Conservation (phyloP, 2,329 filamentous ascomycete genomes). For the Exophiala xenobiotica region DNA sequence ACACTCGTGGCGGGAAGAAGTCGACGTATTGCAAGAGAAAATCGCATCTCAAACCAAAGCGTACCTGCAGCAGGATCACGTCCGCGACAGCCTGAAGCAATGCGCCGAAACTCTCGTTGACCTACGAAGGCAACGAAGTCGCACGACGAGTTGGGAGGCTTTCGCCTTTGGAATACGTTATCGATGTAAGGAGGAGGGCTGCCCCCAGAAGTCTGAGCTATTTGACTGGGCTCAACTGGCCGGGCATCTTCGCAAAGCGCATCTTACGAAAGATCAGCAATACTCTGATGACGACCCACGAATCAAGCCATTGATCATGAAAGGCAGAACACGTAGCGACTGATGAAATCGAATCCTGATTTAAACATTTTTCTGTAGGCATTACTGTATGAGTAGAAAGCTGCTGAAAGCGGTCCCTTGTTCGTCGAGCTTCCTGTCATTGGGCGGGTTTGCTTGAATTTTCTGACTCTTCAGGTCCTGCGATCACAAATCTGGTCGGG, state of each 20-base stretch:
- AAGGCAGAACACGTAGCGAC: slow-evolving; percentile 10
- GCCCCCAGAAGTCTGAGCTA: neutral
- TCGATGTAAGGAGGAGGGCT: slow-evolving; percentile 3
- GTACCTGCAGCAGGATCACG: slow-evolving; percentile 3
- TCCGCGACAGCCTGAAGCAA: slow-evolving; percentile 3
- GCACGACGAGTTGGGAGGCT: slow-evolving; percentile 6
- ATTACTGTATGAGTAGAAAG: neutral
- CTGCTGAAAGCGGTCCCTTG: neutral
- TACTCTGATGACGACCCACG: slow-evolving; percentile 1
- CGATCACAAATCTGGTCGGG: neutral
- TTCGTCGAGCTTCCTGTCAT: too few species aligned
- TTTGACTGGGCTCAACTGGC: neutral
- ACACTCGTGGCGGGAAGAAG: slow-evolving; percentile 1
- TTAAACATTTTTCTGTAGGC: neutral
- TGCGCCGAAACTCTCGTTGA: slow-evolving; percentile 7
- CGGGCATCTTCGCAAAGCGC: slow-evolving; percentile 4
- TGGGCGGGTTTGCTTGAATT: too few species aligned
- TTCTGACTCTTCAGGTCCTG: neutral
- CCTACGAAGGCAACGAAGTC: neutral
- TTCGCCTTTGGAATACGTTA: slow-evolving; percentile 8
- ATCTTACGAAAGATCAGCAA: slow-evolving; percentile 1
- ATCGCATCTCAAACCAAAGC: neutral
- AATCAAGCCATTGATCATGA: slow-evolving; percentile 8
- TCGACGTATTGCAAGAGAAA: neutral
- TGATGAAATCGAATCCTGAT: neutral